Conservation (phyloP, 2,329 filamentous ascomycete genomes). For the Cadophora malorum region DNA sequence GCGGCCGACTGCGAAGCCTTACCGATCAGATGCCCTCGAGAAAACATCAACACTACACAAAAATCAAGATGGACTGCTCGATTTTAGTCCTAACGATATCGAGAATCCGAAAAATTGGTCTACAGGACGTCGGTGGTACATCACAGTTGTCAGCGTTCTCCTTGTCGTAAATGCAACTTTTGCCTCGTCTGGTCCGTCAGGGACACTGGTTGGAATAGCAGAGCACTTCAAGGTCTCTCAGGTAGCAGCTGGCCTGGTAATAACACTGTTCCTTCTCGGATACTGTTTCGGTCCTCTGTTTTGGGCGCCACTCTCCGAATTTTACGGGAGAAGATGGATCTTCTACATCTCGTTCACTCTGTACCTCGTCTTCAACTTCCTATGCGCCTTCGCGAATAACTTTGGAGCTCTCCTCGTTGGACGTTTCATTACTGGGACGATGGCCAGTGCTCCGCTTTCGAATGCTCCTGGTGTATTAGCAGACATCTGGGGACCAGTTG, state of each 20-base stretch:
- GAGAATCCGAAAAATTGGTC: constrained; percentile 52
- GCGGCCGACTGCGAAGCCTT: constrained; percentile 41
- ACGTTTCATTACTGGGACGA: constrained; percentile 69
- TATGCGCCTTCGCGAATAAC: constrained; percentile 61
- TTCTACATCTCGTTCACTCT: constrained; percentile 64
- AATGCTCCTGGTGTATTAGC: constrained; percentile 68
- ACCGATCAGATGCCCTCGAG: constrained; percentile 36
- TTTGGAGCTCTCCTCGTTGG: constrained; percentile 66
- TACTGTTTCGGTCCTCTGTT: constrained; percentile 54
- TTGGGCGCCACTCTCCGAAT: constrained; percentile 52
- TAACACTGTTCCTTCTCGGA: constrained; percentile 53
- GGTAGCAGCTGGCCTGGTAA: constrained; percentile 50
- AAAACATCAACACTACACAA: constrained; percentile 27
- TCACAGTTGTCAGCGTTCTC: constrained; percentile 48
- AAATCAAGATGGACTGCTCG: constrained; percentile 42
- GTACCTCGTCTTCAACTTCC: constrained; percentile 68
- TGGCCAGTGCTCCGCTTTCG: constrained; percentile 65
- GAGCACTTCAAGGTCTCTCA: constrained; percentile 46
- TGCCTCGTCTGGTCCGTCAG: constrained; percentile 51
- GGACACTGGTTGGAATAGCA: constrained; percentile 48
- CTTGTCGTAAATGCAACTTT: constrained; percentile 51
- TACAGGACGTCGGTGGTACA: constrained; percentile 47
- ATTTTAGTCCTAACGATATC: constrained; percentile 53
- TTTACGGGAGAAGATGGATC: constrained; percentile 65
- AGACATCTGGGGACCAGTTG: constrained; percentile 61